Conservation (phyloP, 768 basidiomycete species). For the Tulasnella calospora region DNA sequence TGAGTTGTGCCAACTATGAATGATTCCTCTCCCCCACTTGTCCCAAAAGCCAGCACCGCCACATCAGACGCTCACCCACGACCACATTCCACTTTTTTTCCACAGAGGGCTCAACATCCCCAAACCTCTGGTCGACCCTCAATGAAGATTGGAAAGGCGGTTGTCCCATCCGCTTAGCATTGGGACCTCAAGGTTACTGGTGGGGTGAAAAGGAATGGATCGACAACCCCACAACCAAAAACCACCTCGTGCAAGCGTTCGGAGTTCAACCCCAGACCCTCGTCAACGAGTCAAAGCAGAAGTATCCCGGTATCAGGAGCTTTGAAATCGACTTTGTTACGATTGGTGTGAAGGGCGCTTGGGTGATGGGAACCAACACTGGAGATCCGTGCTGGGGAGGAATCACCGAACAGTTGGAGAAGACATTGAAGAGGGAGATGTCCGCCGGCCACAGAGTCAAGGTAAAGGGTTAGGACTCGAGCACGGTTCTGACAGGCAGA, state of each 20-base stretch:
- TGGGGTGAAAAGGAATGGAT: constrained; percentile 25
- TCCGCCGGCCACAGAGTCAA: not conserved
- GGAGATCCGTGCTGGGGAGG: constrained; percentile 13
- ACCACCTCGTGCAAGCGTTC: constrained; percentile 19
- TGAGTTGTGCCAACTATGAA: not conserved
- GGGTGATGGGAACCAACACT: constrained; percentile 8
- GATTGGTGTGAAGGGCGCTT: not conserved
- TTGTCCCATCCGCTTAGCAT: constrained; percentile 9
- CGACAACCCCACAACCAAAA: not conserved
- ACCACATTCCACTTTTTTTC: not conserved
- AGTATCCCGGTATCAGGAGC: constrained; percentile 2
- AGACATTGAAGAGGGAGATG: constrained; percentile 10
- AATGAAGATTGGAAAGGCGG: constrained; percentile 24
- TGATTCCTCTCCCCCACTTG: not conserved
- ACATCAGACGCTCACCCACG: not conserved
- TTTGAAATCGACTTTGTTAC: constrained; percentile 20
- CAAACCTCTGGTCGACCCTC: constrained; percentile 12
- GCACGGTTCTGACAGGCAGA: not conserved
- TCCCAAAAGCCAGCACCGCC: not conserved
- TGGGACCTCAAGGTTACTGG: constrained; percentile 7
- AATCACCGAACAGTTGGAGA: not conserved
- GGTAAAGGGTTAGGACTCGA: not conserved
- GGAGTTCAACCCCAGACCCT: constrained; percentile 10
- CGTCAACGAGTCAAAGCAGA: constrained; percentile 9
- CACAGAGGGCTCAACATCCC: constrained; percentile 12